Conservation (phyloP, 23 red algal species). For the Gracilariopsis chorda region DNA sequence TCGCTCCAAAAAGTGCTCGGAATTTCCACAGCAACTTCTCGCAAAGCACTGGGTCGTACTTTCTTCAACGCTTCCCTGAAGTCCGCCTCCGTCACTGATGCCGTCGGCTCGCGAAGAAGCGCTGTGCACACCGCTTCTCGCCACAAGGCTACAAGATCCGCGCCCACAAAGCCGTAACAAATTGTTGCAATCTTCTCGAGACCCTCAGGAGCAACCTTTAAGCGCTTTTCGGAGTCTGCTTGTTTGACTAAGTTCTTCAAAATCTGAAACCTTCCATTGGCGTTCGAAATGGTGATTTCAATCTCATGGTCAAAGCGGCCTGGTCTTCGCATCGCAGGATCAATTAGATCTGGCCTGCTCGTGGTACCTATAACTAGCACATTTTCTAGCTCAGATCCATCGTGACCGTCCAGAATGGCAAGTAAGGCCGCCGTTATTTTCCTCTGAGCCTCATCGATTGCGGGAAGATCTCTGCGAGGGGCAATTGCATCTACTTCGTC, state of each 20-base stretch:
- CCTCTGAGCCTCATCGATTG: slow-evolving; percentile 37
- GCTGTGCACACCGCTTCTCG: slow-evolving; percentile 55
- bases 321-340: slow-evolving; percentile 74
- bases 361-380: slow-evolving; percentile 80
- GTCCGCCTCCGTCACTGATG: slow-evolving; percentile 28
- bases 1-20: slow-evolving; percentile 81
- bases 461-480: slow-evolving; percentile 28
- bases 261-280: slow-evolving; percentile 47
- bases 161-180: slow-evolving; percentile 78
- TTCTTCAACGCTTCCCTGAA: slow-evolving; percentile 52
- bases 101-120: not conserved
- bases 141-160: slow-evolving; percentile 82
- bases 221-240: not conserved
- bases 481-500: slow-evolving; percentile 86
- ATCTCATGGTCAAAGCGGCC: slow-evolving; percentile 86
- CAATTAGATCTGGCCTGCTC: slow-evolving; percentile 39
- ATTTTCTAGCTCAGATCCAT: not conserved
- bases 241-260: slow-evolving; percentile 24
- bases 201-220: slow-evolving; percentile 22
- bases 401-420: slow-evolving; percentile 44
- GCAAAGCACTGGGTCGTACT: slow-evolving; percentile 63
- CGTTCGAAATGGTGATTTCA: slow-evolving; percentile 54
- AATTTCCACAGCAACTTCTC: slow-evolving; percentile 63
- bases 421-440: slow-evolving; percentile 53
- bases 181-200: slow-evolving; percentile 38